Evolutionary conservation across 257 asterid genomes (phyloP).

Genomic region (Scutellaria baicalensis): DNA sequence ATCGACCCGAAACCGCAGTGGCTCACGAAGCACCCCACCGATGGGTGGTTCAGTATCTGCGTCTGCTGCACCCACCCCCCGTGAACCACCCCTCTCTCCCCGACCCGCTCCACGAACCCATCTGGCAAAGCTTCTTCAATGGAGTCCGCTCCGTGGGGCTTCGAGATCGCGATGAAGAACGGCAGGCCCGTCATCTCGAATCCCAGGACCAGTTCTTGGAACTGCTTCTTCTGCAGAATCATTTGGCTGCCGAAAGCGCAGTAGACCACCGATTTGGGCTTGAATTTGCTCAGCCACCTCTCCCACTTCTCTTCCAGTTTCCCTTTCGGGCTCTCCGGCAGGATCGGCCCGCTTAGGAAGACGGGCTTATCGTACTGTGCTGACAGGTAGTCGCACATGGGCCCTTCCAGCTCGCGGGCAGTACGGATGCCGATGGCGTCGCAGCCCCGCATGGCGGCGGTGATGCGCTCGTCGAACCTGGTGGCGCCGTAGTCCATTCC

Average conservation of each 20-base stretch:
- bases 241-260: constrained; percentile 75
- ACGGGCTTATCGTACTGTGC: constrained; percentile 47
- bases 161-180: constrained; percentile 53
- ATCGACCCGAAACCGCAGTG: constrained; percentile 88
- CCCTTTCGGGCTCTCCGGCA: constrained; percentile 35
- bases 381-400: constrained; percentile 54
- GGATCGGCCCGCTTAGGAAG: constrained; percentile 54
- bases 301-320: constrained; percentile 45
- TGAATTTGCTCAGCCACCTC: constrained; percentile 45
- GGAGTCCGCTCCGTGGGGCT: constrained; percentile 44
- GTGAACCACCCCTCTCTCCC: constrained; percentile 45
- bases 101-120: constrained; percentile 59
- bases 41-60: constrained; percentile 56
- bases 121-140: constrained; percentile 67
- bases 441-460: constrained; percentile 37
- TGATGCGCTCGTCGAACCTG: constrained; percentile 38
- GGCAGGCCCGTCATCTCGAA: constrained; percentile 69
- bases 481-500: constrained; percentile 46
- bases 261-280: constrained; percentile 33
- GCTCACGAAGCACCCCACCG: constrained; percentile 85
- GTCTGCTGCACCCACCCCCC: constrained; percentile 76
- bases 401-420: constrained; percentile 61
- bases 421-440: constrained; percentile 69
- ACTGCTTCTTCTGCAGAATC: constrained; percentile 37
- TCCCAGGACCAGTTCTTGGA: constrained; percentile 59